Evolutionary conservation across 768 basidiomycete species (phyloP), one percentile per base, ranked within the genome.

Genomic region (Mycena leptocephala): DNA sequence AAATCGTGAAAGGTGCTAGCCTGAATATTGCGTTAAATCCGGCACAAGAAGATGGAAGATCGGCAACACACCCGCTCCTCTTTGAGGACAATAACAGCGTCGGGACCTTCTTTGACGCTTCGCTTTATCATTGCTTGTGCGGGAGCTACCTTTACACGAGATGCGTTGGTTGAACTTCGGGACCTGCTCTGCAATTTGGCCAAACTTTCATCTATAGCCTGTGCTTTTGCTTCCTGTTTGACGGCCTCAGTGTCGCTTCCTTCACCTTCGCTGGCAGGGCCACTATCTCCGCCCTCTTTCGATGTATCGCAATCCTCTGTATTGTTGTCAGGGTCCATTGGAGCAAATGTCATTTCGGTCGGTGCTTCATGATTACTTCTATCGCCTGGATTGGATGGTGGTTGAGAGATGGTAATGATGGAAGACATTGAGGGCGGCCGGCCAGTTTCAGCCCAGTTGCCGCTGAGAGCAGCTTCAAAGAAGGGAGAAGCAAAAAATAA

Each of bases 401-500:
- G 93, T 79, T 95, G 94, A 3, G 95, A 94, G 66, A 97, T 95
- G 26, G 96, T 96, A 81, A 96, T 94, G 37, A 96, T 89, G 62
- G 95, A 96, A 30, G 94, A 95, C 88, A 94, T 92, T 70, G 94
- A 96, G 28, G 88, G 90, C 24, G 94, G 95, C 46, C 95, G 90
- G 39, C 93, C 94, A 8, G 94, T 97, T 85, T 98, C 97, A 16
- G 95, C 95, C 97, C 97, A 98, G 80, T 95, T 92, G 10, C 97
- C 97, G 79, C 95, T 95, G 59, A 98, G 87, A 11, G 96, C 94
- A 22, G 95, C 96, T 84, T 97, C 94, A 83, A 98, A 98, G 88
- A 98, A 98, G 0, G 97, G 96, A n/a, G 96, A 97, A 5, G 96
- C 95, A 82, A 97, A 98, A 85, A 93, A 95, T 8, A 98, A 87